Evolutionary conservation across 1,284 basidiomycete genomes (phyloP), one percentile per base, ranked within the genome.

Genomic region (Mycosarcoma maydis): DNA sequence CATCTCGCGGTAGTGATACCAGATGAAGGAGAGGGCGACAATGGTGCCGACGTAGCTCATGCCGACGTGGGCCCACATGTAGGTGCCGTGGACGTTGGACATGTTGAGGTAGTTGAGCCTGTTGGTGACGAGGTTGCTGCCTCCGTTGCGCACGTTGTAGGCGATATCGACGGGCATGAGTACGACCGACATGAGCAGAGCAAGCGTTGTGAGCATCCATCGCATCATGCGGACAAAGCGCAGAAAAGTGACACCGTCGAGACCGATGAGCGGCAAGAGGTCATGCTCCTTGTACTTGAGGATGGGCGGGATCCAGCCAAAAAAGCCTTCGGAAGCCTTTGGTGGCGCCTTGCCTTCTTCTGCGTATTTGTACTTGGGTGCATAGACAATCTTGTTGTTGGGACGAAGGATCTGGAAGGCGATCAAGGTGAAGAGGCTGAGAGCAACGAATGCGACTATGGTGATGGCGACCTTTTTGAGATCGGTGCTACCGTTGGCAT

Each of bases 171-270:
- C 85, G 22, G 92, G 92, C 57, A 96, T 87, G 61, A 97, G 87
- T 32, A 93, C 85, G 16, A 85, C 87, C 72, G 90, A 91, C 38
- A 88, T 85, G 45, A 92, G 83, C 46, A 80, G 24, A 27, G 76
- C 74, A 20, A 81, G 59, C 1, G 65, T 59, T 19, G 72, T 70
- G 29, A 73, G 57, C 49, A 75, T 70, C 47, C 52, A 67, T 23
- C 93, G 88, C 77, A 91, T 87, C 85, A 99, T 89, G 61, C 93
- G 89, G 24, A 90, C 86, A 82, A 98, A 97, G 20, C 94, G 90
- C 17, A 99, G 87, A 83, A 92, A 99, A 13, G 91, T 87, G 45
- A 93, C 90, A 0, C 94, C 95, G 81, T 99, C 96, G 19, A 97
- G 73, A 27, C 86, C 95, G 76, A 97, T 87, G 81, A 94, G 93